Evolutionary conservation across 331 rosid genomes (phyloP), one percentile per base, ranked within the genome.

Genomic region (Spiraea crenata): DNA sequence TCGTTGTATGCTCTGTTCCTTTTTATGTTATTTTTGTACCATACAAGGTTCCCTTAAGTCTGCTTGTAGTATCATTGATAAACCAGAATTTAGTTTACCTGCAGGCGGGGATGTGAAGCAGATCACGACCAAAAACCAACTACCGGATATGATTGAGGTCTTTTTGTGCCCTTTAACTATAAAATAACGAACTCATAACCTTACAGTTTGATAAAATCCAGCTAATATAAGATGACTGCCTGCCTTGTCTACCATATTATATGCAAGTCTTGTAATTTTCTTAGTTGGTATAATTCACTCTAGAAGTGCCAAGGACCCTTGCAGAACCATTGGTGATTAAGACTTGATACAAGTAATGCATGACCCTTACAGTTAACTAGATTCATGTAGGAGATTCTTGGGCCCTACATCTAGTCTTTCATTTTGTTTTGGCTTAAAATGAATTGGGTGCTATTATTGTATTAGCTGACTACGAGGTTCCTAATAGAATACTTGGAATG

Each of bases 31-130:
- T 45, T 41, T 39, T 57, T 51, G 69, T 17, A 12, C 38, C 7
- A 50, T 45, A 15, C 25, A 8, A 20, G 57, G 47, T 7, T 17
- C 76, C 60, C 17, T 56, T 71, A 14, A 54, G 74, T 46, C 58
- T 35, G 25, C 46, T 78, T 59, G 57, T 60, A 45, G 74, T 83
- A 63, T 74, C 34, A 61, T 62, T 79, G 85, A 79, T 84, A 55
- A 88, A 74, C 57, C n/a, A 63, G 77, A 70, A 76, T 76, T 79
- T 84, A 88, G 96, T 84, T 86, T 90, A 90, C 78, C 86, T 86
- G 93, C 96, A 84, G 93, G 96, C 54, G 97, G 98, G 84, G 97
- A 93, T 84, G 92, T 85, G 93, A 93, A 93, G 96, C 92, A 90
- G 89, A 90, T 90, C 77, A 25, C 82, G 49, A 73, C 69, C 78